Evolutionary conservation across 441 rosid genomes (phyloP).

Genomic region (Pelargonium myrrhifolium): DNA sequence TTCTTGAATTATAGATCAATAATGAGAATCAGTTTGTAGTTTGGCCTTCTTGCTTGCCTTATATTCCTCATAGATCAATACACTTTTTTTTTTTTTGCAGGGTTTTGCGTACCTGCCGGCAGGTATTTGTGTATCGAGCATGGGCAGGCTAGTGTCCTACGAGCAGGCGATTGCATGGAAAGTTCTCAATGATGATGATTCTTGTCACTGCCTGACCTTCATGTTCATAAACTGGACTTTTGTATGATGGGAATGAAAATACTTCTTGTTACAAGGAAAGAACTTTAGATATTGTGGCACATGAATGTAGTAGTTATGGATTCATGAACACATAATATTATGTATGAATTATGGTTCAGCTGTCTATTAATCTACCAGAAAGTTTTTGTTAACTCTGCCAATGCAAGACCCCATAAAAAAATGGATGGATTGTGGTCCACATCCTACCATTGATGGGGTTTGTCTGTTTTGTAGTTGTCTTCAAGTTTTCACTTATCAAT

Average conservation of each 20-base stretch:
- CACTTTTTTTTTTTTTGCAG: conserved; percentile 22
- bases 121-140: conserved; percentile 81
- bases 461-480: no score
- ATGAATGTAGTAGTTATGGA: background rate
- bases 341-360: background rate
- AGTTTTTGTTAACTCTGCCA: background rate
- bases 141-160: conserved; percentile 76
- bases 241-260: conserved; percentile 29
- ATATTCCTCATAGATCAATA: no score
- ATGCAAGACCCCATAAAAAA: background rate
- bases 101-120: conserved; percentile 70
- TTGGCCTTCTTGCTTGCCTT: no score
- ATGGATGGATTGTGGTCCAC: background rate
- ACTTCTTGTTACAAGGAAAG: no score
- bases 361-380: background rate
- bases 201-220: conserved; percentile 84
- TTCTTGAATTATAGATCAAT: no score
- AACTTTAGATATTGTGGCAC: no score
- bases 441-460: no score
- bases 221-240: conserved; percentile 90
- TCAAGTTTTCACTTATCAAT: no score
- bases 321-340: background rate
- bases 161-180: conserved; percentile 91
- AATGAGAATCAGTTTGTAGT: no score
- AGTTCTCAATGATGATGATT: conserved; percentile 60